These are phyloP conservation scores for Inga laurina DNA, from an alignment of 306 rosid species.

Conservation along the genomic window DNA sequence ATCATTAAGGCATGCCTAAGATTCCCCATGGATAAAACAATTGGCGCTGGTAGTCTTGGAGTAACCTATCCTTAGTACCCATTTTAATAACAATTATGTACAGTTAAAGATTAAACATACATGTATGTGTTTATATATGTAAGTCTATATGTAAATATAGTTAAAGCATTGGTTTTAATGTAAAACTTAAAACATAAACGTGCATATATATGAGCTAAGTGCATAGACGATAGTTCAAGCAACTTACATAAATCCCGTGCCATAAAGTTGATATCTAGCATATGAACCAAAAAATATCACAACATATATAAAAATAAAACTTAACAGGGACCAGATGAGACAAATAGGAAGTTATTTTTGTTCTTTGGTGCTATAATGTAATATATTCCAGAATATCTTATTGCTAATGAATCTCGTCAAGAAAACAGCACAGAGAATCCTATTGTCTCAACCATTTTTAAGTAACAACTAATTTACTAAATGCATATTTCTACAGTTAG, in stretches of 20 bases:
- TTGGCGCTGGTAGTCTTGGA: background rate
- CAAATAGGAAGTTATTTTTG: background rate
- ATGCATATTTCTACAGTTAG: background rate
- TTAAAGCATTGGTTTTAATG: slow-evolving; percentile 1
- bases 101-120: background rate
- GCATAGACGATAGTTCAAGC: background rate
- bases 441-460: background rate
- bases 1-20: background rate
- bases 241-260: background rate
- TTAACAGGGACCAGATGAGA: background rate
- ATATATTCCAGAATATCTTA: background rate
- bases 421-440: background rate
- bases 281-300: background rate
- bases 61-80: background rate
- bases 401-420: background rate
- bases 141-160: background rate
- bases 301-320: background rate
- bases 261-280: background rate
- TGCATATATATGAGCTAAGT: background rate
- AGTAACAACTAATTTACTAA: background rate
- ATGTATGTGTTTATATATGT: no score
- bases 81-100: background rate
- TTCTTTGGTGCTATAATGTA: background rate
- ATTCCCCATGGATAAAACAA: background rate
- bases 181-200: slow-evolving; percentile 10